phyloP scores from a whole-genome alignment of 2,329 filamentous ascomycete genomes.

The Penicillium sp. region DNA sequence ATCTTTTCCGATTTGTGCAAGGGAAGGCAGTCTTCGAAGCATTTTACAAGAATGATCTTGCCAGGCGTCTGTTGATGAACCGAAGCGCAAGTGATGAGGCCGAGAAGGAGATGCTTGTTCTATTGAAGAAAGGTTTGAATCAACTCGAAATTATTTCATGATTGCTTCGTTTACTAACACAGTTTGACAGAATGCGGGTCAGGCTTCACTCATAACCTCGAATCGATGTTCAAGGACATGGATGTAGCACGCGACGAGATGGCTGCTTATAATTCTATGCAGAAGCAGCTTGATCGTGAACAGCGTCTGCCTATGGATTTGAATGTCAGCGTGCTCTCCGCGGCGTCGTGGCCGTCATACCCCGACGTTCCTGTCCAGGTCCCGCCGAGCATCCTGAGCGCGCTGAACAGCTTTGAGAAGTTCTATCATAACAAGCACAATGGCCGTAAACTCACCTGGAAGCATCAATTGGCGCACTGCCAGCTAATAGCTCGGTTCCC shows the following conservation, averaged over 20 bases:
- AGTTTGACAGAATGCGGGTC: slow-evolving; percentile 74
- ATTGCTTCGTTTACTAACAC: slow-evolving; percentile 1
- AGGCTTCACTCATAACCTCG: slow-evolving; percentile 92
- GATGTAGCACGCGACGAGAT: slow-evolving; percentile 92
- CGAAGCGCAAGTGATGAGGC: slow-evolving; percentile 92
- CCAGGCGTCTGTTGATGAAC: slow-evolving; percentile 83
- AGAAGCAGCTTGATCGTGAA: slow-evolving; percentile 61
- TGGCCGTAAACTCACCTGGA: slow-evolving; percentile 84
- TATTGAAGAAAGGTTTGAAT: slow-evolving; percentile 69
- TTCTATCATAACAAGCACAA: slow-evolving; percentile 91
- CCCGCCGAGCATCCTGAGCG: slow-evolving; percentile 71
- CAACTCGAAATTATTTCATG: background rate
- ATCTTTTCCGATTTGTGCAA: slow-evolving; percentile 94
- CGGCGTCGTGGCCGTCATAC: slow-evolving; percentile 91
- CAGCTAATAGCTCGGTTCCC: slow-evolving; percentile 79
- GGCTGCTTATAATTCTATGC: slow-evolving; percentile 75
- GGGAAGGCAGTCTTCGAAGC: slow-evolving; percentile 98
- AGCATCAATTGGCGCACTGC: slow-evolving; percentile 89
- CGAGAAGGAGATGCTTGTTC: slow-evolving; percentile 90
- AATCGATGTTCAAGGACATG: slow-evolving; percentile 99
- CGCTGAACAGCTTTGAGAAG: slow-evolving; percentile 76
- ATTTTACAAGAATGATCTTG: slow-evolving; percentile 98
- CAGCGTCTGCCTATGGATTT: slow-evolving; percentile 67
- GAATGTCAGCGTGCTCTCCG: slow-evolving; percentile 85
- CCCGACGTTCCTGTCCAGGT: slow-evolving; percentile 73